phyloP scores from a whole-genome alignment of 176 grass and related monocot genomes.

The Phragmites australis region DNA sequence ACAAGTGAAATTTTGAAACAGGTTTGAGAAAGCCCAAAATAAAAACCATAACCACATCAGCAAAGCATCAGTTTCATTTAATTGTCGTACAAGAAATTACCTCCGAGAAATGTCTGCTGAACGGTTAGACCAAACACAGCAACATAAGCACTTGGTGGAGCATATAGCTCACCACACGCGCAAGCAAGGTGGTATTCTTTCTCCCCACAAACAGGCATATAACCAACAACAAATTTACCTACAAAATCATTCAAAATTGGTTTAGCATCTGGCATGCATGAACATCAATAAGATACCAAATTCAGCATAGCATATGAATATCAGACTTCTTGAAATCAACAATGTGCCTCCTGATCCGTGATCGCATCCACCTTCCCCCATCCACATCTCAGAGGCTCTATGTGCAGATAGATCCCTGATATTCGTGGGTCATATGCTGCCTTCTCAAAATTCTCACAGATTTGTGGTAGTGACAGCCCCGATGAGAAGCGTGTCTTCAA shows the following conservation, averaged over 20 bases:
- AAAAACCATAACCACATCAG: constrained; percentile 10
- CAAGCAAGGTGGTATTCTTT: constrained; percentile 97
- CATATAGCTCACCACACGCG: constrained; percentile 81
- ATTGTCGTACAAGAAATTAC: constrained; percentile 44
- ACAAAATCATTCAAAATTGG: constrained; percentile 32
- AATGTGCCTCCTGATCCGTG: constrained; percentile 85
- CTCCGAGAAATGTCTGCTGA: constrained; percentile 81
- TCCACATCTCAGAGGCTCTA: constrained; percentile 79
- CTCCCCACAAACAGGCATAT: constrained; percentile 89
- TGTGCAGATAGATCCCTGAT: constrained; percentile 86
- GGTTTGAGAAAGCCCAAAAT: background rate
- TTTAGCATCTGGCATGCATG: background rate
- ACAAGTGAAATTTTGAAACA: constrained; percentile 19
- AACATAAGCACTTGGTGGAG: constrained; percentile 91
- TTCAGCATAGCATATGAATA: constrained; percentile 37
- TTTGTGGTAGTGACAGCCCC: constrained; percentile 79
- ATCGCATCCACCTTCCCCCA: constrained; percentile 97
- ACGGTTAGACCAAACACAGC: constrained; percentile 84
- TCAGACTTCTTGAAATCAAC: constrained; percentile 91
- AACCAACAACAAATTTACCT: constrained; percentile 96
- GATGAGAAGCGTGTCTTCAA: constrained; percentile 67
- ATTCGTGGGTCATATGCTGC: constrained; percentile 90
- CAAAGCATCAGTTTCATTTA: constrained; percentile 1
- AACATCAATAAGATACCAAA: constrained; percentile 27
- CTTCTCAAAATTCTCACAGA: constrained; percentile 90